Conservation (phyloP, 2,329 filamentous ascomycete species). For the Pseudonectria buxi region DNA sequence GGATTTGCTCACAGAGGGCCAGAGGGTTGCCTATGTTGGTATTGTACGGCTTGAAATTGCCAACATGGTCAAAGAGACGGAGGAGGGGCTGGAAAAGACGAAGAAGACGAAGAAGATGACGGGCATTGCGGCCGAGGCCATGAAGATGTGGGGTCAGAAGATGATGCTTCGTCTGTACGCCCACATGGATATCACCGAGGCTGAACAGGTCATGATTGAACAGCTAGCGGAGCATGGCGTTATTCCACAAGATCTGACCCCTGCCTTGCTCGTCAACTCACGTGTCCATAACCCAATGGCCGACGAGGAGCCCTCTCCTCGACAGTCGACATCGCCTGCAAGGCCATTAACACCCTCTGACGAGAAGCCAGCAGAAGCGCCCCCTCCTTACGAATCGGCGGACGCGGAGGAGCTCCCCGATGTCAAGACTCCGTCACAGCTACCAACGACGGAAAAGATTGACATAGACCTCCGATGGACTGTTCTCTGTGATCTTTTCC, state of each 20-base stretch:
- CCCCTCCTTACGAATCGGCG: slow-evolving; percentile 56
- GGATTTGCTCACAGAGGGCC: slow-evolving; percentile 87
- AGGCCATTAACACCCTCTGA: slow-evolving; percentile 23
- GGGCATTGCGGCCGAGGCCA: slow-evolving; percentile 63
- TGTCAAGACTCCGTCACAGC: slow-evolving; percentile 74
- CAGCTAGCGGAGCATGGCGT: slow-evolving; percentile 92
- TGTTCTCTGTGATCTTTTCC: slow-evolving; percentile 88
- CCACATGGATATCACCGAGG: slow-evolving; percentile 92
- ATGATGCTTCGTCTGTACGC: slow-evolving; percentile 93
- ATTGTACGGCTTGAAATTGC: slow-evolving; percentile 76
- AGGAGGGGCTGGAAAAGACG: slow-evolving; percentile 49
- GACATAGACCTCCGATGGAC: slow-evolving; percentile 98
- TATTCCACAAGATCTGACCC: slow-evolving; percentile 73
- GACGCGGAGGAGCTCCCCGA: slow-evolving; percentile 66
- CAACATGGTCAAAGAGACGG: slow-evolving; percentile 64
- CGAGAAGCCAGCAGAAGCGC: slow-evolving; percentile 43
- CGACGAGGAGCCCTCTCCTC: slow-evolving; percentile 26
- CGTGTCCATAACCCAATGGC: slow-evolving; percentile 90
- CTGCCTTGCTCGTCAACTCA: slow-evolving; percentile 83
- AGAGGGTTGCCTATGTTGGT: slow-evolving; percentile 93
- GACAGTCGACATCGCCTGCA: slow-evolving; percentile 13
- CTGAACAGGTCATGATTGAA: slow-evolving; percentile 98
- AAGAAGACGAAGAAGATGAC: slow-evolving; percentile 67
- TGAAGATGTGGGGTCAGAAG: slow-evolving; percentile 95
- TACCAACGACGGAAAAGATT: slow-evolving; percentile 74